Conservation (phyloP, 176 grass and related monocot genomes). For the Urochloa ruziziensis region DNA sequence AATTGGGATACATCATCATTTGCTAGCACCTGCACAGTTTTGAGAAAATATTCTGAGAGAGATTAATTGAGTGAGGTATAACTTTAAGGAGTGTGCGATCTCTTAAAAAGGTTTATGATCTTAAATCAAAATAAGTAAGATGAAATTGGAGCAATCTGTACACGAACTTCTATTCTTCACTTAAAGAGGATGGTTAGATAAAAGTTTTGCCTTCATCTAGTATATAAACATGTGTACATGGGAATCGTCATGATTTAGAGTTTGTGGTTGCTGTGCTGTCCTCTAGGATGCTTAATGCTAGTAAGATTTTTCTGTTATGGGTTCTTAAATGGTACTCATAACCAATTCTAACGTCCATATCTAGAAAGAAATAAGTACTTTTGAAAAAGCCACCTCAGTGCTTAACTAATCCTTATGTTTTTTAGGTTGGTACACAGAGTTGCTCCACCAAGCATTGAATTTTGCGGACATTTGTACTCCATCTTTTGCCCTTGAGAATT, state of each 20-base stretch:
- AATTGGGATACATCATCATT: background rate
- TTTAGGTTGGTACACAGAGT: background rate
- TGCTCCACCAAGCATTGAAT: background rate
- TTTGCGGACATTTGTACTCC: background rate
- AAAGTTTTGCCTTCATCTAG: background rate
- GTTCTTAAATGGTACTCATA: background rate
- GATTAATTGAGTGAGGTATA: background rate
- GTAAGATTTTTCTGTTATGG: background rate
- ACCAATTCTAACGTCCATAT: background rate
- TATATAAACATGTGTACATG: background rate
- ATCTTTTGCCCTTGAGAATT: background rate
- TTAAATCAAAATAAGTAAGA: background rate
- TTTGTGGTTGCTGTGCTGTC: background rate
- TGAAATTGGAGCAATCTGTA: background rate
- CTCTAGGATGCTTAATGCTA: background rate
- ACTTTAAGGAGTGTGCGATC: background rate
- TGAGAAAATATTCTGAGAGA: slow-evolving; percentile 6
- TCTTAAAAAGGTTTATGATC: background rate
- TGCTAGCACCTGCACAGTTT: background rate
- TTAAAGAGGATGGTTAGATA: background rate
- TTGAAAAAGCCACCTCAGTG: background rate
- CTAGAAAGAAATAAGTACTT: background rate
- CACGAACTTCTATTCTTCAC: background rate
- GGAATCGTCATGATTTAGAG: background rate
- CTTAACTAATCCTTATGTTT: background rate